Evolutionary conservation across 768 basidiomycete species (phyloP).

Genomic region (Mycena filopes): DNA sequence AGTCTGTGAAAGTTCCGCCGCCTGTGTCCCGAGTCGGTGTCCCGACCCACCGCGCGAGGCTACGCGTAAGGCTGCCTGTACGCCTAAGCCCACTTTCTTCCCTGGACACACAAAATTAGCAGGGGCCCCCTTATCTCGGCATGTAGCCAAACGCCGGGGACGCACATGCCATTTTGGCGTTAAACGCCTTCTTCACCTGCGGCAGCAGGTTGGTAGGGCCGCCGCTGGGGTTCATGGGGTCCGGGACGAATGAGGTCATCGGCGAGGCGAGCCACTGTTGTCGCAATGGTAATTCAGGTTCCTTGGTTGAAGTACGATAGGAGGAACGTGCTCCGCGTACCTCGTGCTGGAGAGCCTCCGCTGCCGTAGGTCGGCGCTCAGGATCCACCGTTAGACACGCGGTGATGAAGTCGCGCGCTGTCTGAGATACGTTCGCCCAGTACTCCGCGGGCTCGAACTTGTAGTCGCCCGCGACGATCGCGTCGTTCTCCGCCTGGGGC

Average conservation of each 20-base stretch:
- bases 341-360: slow-evolving; percentile 76
- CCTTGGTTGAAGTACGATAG: background rate
- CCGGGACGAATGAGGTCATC: slow-evolving; percentile 76
- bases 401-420: slow-evolving; percentile 85
- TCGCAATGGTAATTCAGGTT: background rate
- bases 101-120: slow-evolving; percentile 55
- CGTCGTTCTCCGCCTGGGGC: slow-evolving; percentile 27
- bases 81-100: slow-evolving; percentile 88
- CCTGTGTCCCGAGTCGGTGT: slow-evolving; percentile 47
- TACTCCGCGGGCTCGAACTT: slow-evolving; percentile 65
- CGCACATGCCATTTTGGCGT: slow-evolving; percentile 88
- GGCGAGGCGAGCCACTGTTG: slow-evolving; percentile 80
- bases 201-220: slow-evolving; percentile 84
- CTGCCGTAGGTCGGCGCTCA: slow-evolving; percentile 79
- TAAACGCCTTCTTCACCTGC: slow-evolving; percentile 88
- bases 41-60: slow-evolving; percentile 54
- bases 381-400: slow-evolving; percentile 91
- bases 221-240: slow-evolving; percentile 65
- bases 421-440: slow-evolving; percentile 85
- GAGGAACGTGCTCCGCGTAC: slow-evolving; percentile 37
- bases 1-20: slow-evolving; percentile 64
- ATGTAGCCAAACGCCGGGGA: slow-evolving; percentile 25
- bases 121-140: too few species aligned
- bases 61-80: slow-evolving; percentile 84
- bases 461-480: slow-evolving; percentile 28